These are phyloP conservation scores for Tolypocladium guangdongense DNA, from an alignment of 2,329 filamentous ascomycete species.

Conservation along the genomic window DNA sequence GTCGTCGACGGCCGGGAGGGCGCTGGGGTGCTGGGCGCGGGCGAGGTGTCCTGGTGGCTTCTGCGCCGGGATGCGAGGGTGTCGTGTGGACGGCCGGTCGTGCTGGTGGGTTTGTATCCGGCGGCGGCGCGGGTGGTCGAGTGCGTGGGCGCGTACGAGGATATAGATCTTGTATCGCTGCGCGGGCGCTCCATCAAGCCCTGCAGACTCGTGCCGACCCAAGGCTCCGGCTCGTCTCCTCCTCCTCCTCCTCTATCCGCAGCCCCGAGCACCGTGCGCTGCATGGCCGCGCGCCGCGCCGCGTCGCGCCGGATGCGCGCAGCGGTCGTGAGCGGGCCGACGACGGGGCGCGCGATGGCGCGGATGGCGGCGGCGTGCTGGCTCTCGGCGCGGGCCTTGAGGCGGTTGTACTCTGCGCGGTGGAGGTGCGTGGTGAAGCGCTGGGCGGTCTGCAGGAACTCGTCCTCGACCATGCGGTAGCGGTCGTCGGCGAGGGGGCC, in stretches of 20 bases:
- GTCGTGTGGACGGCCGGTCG: background rate
- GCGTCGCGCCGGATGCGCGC: slow-evolving; percentile 12
- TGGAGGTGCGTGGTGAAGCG: slow-evolving; percentile 66
- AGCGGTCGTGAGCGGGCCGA: slow-evolving; percentile 20
- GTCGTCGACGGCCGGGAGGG: background rate
- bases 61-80: background rate
- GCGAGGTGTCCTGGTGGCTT: background rate
- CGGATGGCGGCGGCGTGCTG: slow-evolving; percentile 42
- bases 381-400: slow-evolving; percentile 45
- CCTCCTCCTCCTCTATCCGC: background rate
- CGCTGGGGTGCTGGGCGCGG: background rate
- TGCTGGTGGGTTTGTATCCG: background rate
- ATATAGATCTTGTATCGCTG: slow-evolving; percentile 17
- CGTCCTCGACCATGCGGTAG: slow-evolving; percentile 79
- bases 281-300: slow-evolving; percentile 11
- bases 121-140: slow-evolving; percentile 1
- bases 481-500: slow-evolving; percentile 57
- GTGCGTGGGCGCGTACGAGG: background rate
- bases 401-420: slow-evolving; percentile 62
- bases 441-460: slow-evolving; percentile 56
- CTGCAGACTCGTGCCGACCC: slow-evolving; percentile 23
- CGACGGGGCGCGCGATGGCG: slow-evolving; percentile 40
- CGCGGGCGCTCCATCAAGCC: slow-evolving; percentile 33
- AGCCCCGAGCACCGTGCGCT: slow-evolving; percentile 9
- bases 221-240: slow-evolving; percentile 6